Evolutionary conservation across 768 basidiomycete genomes (phyloP).

Genomic region (Rhizopogon vesiculosus): DNA sequence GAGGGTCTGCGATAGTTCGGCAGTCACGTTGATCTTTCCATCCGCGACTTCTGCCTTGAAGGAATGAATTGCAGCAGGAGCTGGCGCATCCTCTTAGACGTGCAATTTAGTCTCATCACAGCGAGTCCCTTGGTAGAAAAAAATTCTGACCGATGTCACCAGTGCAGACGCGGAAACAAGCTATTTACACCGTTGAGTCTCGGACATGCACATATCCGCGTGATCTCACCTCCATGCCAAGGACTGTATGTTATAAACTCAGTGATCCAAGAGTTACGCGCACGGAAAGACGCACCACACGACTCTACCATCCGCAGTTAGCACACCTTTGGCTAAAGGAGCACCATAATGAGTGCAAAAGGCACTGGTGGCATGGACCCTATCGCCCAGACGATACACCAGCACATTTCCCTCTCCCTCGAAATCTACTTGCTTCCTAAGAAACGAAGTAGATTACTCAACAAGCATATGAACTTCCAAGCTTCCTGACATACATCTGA

Average conservation of each 20-base stretch:
- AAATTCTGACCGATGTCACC: slow-evolving; percentile 65
- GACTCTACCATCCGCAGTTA: slow-evolving; percentile 73
- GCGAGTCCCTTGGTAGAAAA: neutral
- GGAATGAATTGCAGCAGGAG: slow-evolving; percentile 71
- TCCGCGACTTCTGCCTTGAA: slow-evolving; percentile 64
- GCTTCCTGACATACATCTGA: slow-evolving; percentile 38
- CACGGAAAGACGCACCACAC: slow-evolving; percentile 52
- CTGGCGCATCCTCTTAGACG: slow-evolving; percentile 78
- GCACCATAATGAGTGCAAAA: slow-evolving; percentile 94
- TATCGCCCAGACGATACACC: slow-evolving; percentile 68
- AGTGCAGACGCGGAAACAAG: slow-evolving; percentile 83
- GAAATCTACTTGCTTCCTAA: slow-evolving; percentile 81
- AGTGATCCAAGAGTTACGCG: neutral
- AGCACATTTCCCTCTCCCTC: slow-evolving; percentile 73
- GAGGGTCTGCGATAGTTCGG: slow-evolving; percentile 52
- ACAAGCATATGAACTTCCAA: neutral
- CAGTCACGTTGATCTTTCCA: slow-evolving; percentile 78
- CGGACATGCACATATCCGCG: neutral
- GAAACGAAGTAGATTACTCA: neutral
- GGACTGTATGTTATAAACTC: slow-evolving; percentile 44
- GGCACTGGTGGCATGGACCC: slow-evolving; percentile 74
- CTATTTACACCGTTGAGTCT: slow-evolving; percentile 29
- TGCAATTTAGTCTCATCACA: slow-evolving; percentile 8
- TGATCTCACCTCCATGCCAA: slow-evolving; percentile 75
- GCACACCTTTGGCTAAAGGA: slow-evolving; percentile 76